A percentile compares a stretch with the other conserved stretches of the same genome.
Evolutionary conservation across 2,329 filamentous ascomycete genomes (phyloP).

Genomic region (Trichoderma sp.): DNA sequence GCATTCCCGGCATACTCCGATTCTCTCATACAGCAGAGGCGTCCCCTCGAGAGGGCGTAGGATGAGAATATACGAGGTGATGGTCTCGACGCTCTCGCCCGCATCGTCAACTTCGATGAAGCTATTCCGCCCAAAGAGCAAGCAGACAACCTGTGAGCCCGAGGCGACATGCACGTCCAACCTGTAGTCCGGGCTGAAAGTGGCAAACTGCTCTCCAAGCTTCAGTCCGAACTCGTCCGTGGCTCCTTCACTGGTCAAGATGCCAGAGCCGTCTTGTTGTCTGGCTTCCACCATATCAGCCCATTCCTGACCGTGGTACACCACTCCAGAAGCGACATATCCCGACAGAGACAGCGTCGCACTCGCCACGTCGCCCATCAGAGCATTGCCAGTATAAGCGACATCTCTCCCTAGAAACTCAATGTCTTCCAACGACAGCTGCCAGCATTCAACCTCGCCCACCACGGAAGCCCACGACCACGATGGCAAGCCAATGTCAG

Average conservation of each 20-base stretch:
- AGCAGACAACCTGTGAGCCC: slow-evolving; percentile 15
- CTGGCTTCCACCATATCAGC: neutral
- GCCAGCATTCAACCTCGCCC: slow-evolving; percentile 20
- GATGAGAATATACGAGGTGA: neutral
- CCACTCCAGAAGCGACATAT: neutral
- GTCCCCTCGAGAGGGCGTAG: neutral
- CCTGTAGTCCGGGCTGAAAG: slow-evolving; percentile 19
- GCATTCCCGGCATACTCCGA: slow-evolving; percentile 3
- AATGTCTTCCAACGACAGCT: slow-evolving; percentile 1
- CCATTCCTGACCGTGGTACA: slow-evolving; percentile 22
- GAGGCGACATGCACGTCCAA: neutral
- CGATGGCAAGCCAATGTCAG: slow-evolving; percentile 13
- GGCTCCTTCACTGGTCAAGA: neutral
- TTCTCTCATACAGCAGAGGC: slow-evolving; percentile 7
- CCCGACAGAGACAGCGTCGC: slow-evolving; percentile 18
- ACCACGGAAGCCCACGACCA: slow-evolving; percentile 30
- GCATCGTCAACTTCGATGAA: neutral
- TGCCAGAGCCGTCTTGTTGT: neutral
- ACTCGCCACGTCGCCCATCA: slow-evolving; percentile 23
- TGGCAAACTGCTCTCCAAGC: neutral
- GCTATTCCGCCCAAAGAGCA: slow-evolving; percentile 13
- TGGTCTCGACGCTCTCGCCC: neutral
- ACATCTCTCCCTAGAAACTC: slow-evolving; percentile 20
- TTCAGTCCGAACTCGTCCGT: neutral
- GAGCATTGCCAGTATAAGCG: slow-evolving; percentile 7